A percentile compares a stretch with the other conserved stretches of the same genome.
These are phyloP conservation scores for Daldinia vernicosa DNA, from an alignment of 495 filamentous ascomycete genomes.

Conservation along the genomic window DNA sequence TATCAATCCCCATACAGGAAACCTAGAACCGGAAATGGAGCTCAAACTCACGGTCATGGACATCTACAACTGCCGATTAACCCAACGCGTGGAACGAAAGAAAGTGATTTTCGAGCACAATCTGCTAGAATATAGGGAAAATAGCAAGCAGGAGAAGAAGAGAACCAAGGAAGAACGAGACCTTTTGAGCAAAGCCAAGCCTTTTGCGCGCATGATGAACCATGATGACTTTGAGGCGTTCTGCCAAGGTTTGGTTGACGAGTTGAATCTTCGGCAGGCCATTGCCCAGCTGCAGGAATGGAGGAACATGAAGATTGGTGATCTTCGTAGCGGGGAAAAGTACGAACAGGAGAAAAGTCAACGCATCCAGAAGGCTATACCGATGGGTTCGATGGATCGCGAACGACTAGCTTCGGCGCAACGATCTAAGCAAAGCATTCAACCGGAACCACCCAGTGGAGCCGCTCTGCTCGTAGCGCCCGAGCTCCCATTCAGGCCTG, in stretches of 20 bases:
- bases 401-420: conserved; percentile 72
- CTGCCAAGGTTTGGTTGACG: conserved; percentile 82
- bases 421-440: conserved; percentile 63
- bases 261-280: conserved; percentile 89
- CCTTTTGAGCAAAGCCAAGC: conserved; percentile 89
- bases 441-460: conserved; percentile 74
- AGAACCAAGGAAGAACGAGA: conserved; percentile 94
- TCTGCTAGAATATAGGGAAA: conserved; percentile 90
- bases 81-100: conserved; percentile 91
- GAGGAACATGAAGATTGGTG: conserved; percentile 82
- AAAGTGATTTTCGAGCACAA: conserved; percentile 96
- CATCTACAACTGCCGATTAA: conserved; percentile 94
- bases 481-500: conserved; percentile 70
- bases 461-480: conserved; percentile 77
- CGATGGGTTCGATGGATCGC: conserved; percentile 82
- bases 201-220: conserved; percentile 97
- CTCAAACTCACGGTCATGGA: conserved; percentile 98
- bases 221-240: conserved; percentile 87
- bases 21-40: conserved; percentile 92
- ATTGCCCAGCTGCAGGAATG: conserved; percentile 94
- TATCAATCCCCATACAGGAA: conserved; percentile 80
- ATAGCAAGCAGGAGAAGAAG: conserved; percentile 87
- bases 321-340: conserved; percentile 87
- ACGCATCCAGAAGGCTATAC: conserved; percentile 73
- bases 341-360: conserved; percentile 91